Conservation (phyloP, 805 yeast species). For the Dipodascopsis tothii region DNA sequence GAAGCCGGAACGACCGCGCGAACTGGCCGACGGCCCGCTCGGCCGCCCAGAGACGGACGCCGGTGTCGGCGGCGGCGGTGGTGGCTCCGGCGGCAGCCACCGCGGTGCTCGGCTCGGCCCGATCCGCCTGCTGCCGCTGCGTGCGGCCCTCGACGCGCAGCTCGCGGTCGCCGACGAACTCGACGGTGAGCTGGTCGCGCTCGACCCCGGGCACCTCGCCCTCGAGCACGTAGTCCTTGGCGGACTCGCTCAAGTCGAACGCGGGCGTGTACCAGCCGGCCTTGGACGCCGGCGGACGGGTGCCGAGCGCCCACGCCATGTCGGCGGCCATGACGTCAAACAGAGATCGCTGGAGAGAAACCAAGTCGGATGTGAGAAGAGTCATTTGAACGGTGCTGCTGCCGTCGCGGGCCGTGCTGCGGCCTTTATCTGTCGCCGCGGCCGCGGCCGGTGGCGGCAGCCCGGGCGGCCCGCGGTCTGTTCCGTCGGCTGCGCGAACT, state of each 20-base stretch:
- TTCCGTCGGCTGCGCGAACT: too few species aligned
- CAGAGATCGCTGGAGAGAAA: too few species aligned
- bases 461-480: too few species aligned
- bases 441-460: too few species aligned
- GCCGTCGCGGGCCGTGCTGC: too few species aligned
- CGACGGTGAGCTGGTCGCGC: constrained; percentile 13
- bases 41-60: constrained; percentile 14
- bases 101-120: constrained; percentile 1
- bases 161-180: constrained; percentile 18
- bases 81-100: not conserved
- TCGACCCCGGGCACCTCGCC: constrained; percentile 24
- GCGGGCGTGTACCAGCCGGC: too few species aligned
- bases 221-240: constrained; percentile 11
- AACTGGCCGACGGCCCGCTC: constrained; percentile 21
- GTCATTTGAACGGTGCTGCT: too few species aligned
- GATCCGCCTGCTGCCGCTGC: constrained; percentile 16
- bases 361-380: too few species aligned
- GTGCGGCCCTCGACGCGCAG: constrained; percentile 17
- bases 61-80: not conserved
- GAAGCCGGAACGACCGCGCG: constrained; percentile 20
- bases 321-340: too few species aligned
- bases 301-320: too few species aligned
- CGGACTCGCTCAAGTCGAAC: constrained; percentile 22
- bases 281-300: too few species aligned
- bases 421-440: too few species aligned